Evolutionary conservation across 495 filamentous ascomycete genomes (phyloP), one percentile per base, ranked within the genome.

Genomic region (Aspergillus haitiensis): DNA sequence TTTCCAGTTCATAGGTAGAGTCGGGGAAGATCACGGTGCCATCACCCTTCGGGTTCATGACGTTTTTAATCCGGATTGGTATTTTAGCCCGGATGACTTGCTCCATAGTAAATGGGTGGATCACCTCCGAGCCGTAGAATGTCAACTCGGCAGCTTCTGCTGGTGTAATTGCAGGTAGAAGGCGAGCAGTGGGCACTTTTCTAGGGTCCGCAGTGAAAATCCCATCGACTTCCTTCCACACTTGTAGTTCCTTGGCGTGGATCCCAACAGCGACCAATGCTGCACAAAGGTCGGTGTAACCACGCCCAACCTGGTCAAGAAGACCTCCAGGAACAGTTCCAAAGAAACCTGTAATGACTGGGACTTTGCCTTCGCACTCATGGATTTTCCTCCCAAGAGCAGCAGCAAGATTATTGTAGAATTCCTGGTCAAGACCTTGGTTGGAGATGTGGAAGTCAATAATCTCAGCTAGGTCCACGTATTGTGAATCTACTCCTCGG

Each of bases 71-170:
- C 58, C 94, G 90, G 65, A 97, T 95, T 8, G 88, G 91, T 71
- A 98, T 98, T 54, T 83, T 82, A 3, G 93, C 92, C 52, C 86
- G 89, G 71, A 98, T 96, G 52, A 94, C 94, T 70, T 97, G 94
- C 75, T 98, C 92, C 91, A 98, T 98, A 55, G 94, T 98, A 68
- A 97, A 88, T 51, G 94, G 94, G 67, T 98, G 94, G 63, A 98
- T 97, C 64, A 98, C 94, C 71, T 96, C 91, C 15, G 90, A 92
- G 61, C 92, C 92, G 70, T 95, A 96, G 68, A 94, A 96, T 9
- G 92, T 96, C 63, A 96, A 79, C 70, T 96, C 92, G 7, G 92
- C 90, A 7, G 92, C 92, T 67, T 97, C 92, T 36, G 90, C 84
- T 0, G 92, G 92, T 1, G 91, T 92, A 68, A 97, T 93, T 15